Conservation (phyloP, 106 monocot genomes). For the Phalaenopsis aphrodite region DNA sequence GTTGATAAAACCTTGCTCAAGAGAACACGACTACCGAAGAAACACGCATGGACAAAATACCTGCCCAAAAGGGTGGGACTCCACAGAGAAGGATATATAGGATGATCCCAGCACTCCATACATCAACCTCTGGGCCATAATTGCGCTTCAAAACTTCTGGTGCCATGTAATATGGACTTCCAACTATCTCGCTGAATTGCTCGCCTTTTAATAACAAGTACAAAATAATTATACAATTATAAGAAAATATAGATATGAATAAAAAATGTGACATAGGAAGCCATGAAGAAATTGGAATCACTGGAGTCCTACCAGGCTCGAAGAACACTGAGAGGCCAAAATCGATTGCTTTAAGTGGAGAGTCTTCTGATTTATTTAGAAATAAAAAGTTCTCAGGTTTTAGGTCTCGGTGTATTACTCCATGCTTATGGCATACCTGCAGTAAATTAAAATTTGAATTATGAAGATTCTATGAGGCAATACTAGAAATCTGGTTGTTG, state of each 20-base stretch:
- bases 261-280: not conserved
- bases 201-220: constrained; percentile 20
- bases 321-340: constrained; percentile 70
- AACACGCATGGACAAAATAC: constrained; percentile 14
- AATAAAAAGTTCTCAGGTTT: constrained; percentile 76
- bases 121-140: constrained; percentile 52
- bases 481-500: not conserved
- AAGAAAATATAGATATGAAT: not conserved
- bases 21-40: not conserved
- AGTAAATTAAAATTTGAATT: not conserved
- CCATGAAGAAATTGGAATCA: not conserved
- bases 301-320: constrained; percentile 26
- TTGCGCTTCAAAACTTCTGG: constrained; percentile 55
- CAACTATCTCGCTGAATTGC: constrained; percentile 46
- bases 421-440: constrained; percentile 42
- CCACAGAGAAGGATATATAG: constrained; percentile 63
- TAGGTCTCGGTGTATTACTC: constrained; percentile 56
- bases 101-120: constrained; percentile 63
- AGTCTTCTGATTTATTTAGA: constrained; percentile 24
- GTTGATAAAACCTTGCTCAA: not conserved
- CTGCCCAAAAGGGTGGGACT: constrained; percentile 71
- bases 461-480: not conserved
- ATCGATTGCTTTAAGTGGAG: constrained; percentile 54
- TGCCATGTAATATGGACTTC: constrained; percentile 66
- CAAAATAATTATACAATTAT: not conserved